Evolutionary conservation across 2,329 filamentous ascomycete species (phyloP).

Genomic region (Curvularia verruculosa): DNA sequence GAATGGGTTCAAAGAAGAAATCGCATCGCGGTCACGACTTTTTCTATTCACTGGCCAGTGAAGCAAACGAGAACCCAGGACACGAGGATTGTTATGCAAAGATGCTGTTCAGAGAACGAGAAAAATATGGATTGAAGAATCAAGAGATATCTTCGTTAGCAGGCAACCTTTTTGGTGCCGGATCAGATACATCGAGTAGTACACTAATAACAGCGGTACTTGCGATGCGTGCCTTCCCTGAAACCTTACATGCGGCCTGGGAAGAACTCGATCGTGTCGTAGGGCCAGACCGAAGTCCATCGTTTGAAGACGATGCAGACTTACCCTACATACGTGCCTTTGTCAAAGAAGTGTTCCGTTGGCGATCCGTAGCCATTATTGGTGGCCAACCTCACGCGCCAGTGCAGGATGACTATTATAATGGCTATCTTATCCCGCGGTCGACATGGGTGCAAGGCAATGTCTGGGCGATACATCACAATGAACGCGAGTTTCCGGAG

Average conservation of each 20-base stretch:
- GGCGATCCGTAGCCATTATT: slow-evolving; percentile 45
- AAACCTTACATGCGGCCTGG: slow-evolving; percentile 38
- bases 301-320: slow-evolving; percentile 39
- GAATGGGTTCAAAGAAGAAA: slow-evolving; percentile 34
- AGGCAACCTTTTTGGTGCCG: slow-evolving; percentile 43
- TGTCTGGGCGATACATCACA: slow-evolving; percentile 52
- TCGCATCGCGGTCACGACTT: slow-evolving; percentile 43
- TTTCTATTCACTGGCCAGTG: slow-evolving; percentile 42
- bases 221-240: slow-evolving; percentile 45
- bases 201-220: slow-evolving; percentile 45
- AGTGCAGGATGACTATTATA: slow-evolving; percentile 45
- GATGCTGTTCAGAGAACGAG: slow-evolving; percentile 51
- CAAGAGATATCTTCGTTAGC: slow-evolving; percentile 43
- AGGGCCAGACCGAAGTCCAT: slow-evolving; percentile 42
- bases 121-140: slow-evolving; percentile 36
- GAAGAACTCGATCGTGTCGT: slow-evolving; percentile 44
- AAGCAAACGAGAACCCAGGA: slow-evolving; percentile 39
- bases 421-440: slow-evolving; percentile 49
- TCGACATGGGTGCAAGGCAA: slow-evolving; percentile 50
- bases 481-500: slow-evolving; percentile 46
- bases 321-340: slow-evolving; percentile 50
- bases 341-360: slow-evolving; percentile 46
- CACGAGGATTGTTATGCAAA: slow-evolving; percentile 46
- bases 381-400: slow-evolving; percentile 47
- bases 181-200: slow-evolving; percentile 44